Percentiles rank a stretch among this genome's conserved stretches.
Conservation (phyloP, 2,329 filamentous ascomycete species). For the Venturia effusa region DNA sequence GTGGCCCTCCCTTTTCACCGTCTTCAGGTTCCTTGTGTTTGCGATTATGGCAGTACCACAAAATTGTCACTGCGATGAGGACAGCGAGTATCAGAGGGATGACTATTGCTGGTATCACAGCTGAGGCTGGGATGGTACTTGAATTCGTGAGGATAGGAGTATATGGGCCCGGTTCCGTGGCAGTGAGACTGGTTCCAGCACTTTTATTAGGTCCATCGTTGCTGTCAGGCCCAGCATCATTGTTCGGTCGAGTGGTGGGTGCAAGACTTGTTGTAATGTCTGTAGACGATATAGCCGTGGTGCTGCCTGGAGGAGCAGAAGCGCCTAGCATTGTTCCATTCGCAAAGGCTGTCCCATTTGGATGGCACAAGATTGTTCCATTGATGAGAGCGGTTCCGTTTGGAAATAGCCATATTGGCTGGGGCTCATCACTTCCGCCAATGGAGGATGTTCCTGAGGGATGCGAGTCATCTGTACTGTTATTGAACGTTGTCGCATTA, state of each 20-base stretch:
- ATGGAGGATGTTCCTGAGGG: background rate
- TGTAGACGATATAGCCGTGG: background rate
- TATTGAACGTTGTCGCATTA: background rate
- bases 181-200: background rate
- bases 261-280: background rate
- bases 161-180: background rate
- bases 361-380: background rate
- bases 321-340: too few relatives aligned
- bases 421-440: background rate
- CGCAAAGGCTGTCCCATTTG: too few relatives aligned
- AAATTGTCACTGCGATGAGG: background rate
- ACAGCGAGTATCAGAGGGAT: background rate
- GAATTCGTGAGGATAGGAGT: background rate
- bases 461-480: background rate
- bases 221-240: background rate
- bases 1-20: background rate
- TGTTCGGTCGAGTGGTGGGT: background rate
- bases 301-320: background rate
- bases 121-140: background rate
- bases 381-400: background rate
- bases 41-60: background rate
- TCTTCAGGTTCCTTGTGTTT: background rate
- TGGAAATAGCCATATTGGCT: background rate
- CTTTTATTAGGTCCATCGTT: background rate
- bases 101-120: background rate